Base-by-base conservation (phyloP, 2,329 filamentous ascomycete species). In the Paradendryphiella salina region DNA sequence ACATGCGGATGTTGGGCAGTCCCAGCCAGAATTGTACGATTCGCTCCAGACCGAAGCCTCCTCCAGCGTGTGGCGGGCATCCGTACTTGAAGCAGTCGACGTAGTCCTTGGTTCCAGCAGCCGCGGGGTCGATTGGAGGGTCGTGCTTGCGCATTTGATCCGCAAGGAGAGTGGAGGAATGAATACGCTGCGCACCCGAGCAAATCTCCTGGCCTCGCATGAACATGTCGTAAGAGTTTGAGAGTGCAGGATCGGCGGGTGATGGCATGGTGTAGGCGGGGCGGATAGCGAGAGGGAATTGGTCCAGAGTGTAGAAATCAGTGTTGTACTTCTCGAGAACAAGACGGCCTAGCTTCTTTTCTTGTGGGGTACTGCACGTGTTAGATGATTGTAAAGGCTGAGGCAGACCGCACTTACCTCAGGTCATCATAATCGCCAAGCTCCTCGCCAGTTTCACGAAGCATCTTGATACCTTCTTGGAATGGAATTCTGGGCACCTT, bases 261-360 rank as follows among this genome's bases (percentile, higher is more conserved):
- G 70, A 88, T 46, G 89, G 85, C 78, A 93, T 90, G 55, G 93
- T 91, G 76, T 96, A 97, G 76, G 96, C 96, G 4, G 93, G 93
- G 23, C 94, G 85, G 15, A 94, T 89, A 31, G 81, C 80, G 73
- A 94, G 85, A 36, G 94, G 94, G 81, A 96, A 99, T 76, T 97
- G 94, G 80, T 97, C 93, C 56, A 99, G 83, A 17, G 95, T 87
- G 78, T 96, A 97, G 78, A 97, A 97, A 77, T 99, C 94, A 53
- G 91, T 94, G 71, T 88, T 84, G 81, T 88, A 96, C 77, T 96
- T 96, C 65, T 89, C 82, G 50, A 89, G 87, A 60, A 97, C 85
- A 39, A 97, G 81, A 20, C 85, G 86, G 50, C 94, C 94, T 7
- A 97, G 85, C n/a, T 87, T 89, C 76, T 92, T 92, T 73, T 94